phyloP scores from a whole-genome alignment of 2,329 filamentous ascomycete genomes.

The Arthroderma uncinatum region DNA sequence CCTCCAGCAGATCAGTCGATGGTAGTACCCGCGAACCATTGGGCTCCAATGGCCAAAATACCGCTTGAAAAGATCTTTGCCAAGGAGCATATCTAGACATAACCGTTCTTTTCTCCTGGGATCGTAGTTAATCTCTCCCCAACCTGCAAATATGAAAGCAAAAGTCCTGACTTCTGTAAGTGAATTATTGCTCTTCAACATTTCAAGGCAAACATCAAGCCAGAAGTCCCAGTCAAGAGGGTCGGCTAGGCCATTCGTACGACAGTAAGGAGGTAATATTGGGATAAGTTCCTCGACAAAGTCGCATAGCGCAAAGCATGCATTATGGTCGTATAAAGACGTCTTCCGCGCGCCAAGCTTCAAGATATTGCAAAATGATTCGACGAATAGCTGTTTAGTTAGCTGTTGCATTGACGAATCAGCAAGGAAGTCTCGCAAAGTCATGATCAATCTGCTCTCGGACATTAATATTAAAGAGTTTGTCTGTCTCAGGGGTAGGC shows the following conservation, averaged over 20 bases:
- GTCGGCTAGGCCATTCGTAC: constrained; percentile 36
- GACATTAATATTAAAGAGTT: constrained; percentile 71
- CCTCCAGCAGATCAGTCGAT: constrained; percentile 82
- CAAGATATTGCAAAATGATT: constrained; percentile 61
- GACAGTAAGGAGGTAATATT: constrained; percentile 51
- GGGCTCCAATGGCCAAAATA: constrained; percentile 93
- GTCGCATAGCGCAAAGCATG: constrained; percentile 83
- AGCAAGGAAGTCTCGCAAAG: constrained; percentile 69
- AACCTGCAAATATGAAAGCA: constrained; percentile 68
- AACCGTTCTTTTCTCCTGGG: constrained; percentile 56
- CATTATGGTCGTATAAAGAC: constrained; percentile 68
- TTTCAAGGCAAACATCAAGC: constrained; percentile 66
- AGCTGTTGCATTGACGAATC: constrained; percentile 46
- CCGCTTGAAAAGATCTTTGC: constrained; percentile 62
- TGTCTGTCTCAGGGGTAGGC: constrained; percentile 51
- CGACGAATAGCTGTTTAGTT: constrained; percentile 58
- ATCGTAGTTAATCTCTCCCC: constrained; percentile 59
- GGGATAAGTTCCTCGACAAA: constrained; percentile 72
- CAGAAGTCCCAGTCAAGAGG: constrained; percentile 74
- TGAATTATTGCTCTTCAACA: constrained; percentile 73
- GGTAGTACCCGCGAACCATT: constrained; percentile 88
- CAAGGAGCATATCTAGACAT: constrained; percentile 64
- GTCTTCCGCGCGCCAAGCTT: constrained; percentile 64
- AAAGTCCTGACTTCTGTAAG: constrained; percentile 80
- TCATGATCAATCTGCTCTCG: constrained; percentile 74